Evolutionary conservation across 805 yeast species (phyloP), one percentile per base, ranked within the genome.

Genomic region (Soucietia sequanensis): DNA sequence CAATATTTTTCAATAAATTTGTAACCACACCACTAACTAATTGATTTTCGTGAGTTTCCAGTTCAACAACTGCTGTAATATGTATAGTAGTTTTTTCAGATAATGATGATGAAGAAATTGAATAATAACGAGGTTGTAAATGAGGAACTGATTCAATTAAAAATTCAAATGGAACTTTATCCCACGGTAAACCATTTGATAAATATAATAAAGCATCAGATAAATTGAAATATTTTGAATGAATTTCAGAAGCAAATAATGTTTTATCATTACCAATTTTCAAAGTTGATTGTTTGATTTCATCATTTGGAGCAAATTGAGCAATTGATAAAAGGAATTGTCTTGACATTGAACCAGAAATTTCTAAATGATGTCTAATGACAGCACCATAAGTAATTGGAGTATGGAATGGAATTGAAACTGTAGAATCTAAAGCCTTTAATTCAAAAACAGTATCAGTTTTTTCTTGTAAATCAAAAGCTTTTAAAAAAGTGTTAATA

Each of bases 41-140:
- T 17, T 46, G 60, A 17, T 48, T 58, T 21, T 44, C 54, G 12
- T 46, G 47, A 15, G 47, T 42, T 35, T 71, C 74, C 31, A 80
- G 76, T 67, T 93, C 98, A 27, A 91, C 96, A 34, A 90, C 95
- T 2, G 96, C 96, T 13, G 98, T 93, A 40, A 90, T 72, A 47
- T 87, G 88, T 39, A 90, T 74, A 13, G 75, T 72, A 34, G 80
- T 73, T 57, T 87, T 87, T 52, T 87, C 93, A 37, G 80, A 72
- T 34, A 78, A 60, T 1, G 95, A 81, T 4, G 96, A 87, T 1
- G 97, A 90, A 2, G 97, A 90, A 47, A 91, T 91, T 15, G 98
- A 91, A 65, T 91, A 91, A 67, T 88, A 91, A 61, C 99, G 90
- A 27, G 97, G 96, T 60, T 84, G 95, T 53, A 93, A 68, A 48